Evolutionary conservation across 2,329 filamentous ascomycete species (phyloP).

Genomic region (Colletotrichum sp.): DNA sequence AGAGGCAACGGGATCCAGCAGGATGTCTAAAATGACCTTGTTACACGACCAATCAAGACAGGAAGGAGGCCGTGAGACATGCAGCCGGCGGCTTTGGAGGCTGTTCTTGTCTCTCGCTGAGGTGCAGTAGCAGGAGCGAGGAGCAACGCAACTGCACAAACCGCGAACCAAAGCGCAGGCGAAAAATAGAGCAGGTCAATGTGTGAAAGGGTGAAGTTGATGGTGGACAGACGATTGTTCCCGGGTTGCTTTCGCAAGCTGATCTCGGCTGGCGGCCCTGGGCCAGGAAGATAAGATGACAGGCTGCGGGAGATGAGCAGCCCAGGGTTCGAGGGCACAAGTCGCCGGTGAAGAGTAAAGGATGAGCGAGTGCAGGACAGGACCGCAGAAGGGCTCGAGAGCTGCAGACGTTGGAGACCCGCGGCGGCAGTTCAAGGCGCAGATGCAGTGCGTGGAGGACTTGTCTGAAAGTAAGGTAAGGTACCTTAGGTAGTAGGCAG

Average conservation of each 20-base stretch:
- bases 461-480: background rate
- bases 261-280: constrained; percentile 8
- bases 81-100: background rate
- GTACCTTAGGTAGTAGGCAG: background rate
- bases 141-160: background rate
- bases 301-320: constrained; percentile 19
- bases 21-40: constrained; percentile 6
- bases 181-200: background rate
- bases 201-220: background rate
- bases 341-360: background rate
- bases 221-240: background rate
- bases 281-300: constrained; percentile 11
- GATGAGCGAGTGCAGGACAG: background rate
- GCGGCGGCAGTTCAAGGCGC: background rate
- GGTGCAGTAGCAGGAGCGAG: constrained; percentile 5
- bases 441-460: background rate
- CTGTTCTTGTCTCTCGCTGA: constrained; percentile 19
- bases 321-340: background rate
- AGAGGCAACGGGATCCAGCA: background rate
- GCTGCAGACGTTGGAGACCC: background rate
- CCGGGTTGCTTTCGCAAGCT: background rate
- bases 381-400: constrained; percentile 3
- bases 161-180: background rate
- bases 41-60: constrained; percentile 6
- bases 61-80: constrained; percentile 1